Base-by-base conservation (phyloP, 352 stramenopile species). In the Pythium pyrilobum region DNA sequence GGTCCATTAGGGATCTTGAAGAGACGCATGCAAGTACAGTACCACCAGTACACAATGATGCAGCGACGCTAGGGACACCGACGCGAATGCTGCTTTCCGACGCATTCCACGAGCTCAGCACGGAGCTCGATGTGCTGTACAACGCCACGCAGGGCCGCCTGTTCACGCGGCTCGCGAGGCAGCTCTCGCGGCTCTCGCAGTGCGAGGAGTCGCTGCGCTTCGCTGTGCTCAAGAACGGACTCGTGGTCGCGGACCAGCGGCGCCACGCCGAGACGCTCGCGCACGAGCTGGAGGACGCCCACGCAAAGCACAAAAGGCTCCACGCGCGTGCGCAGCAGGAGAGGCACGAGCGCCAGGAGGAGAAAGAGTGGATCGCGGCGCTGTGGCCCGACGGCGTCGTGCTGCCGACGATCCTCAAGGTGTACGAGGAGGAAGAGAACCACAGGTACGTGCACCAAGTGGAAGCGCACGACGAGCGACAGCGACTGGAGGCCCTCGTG, bases 301-400 rank as follows among this genome's bases (percentile, higher is more conserved):
- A 70, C 3, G 42, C 40, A 12, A 41, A 58, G 23, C 47, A 59
- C 13, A 48, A 48, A 31, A 59, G 62, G 27, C 53, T 83, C 1
- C 42, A 57, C 4, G n/a, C 23, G 24, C 59, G 59, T 15, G 52
- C 79, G 7, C 48, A 59, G 10, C 53, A 53, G 20, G 78, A 89
- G 47, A 60, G 58, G 37, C 52, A 69, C 10, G 81, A 86, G 16
- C 72, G 77, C 13, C 38, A 32, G 0, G 77, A 85, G 15, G 81
- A 92, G 58, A 77, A 75, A 36, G 53, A 86, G 53, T 89, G 77
- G 78, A 56, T 92, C 5, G 62, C 62, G 5, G 48, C 66, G 23
- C 57, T 89, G n/a, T 92, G 81, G 81, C 81, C 81, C 0, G 62
- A 81, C 10, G 63, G 59, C 12, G 58, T 74, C 20, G 74, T 81